phyloP scores from a whole-genome alignment of 1,284 basidiomycete genomes.

The Marasmius tenuissimus region DNA sequence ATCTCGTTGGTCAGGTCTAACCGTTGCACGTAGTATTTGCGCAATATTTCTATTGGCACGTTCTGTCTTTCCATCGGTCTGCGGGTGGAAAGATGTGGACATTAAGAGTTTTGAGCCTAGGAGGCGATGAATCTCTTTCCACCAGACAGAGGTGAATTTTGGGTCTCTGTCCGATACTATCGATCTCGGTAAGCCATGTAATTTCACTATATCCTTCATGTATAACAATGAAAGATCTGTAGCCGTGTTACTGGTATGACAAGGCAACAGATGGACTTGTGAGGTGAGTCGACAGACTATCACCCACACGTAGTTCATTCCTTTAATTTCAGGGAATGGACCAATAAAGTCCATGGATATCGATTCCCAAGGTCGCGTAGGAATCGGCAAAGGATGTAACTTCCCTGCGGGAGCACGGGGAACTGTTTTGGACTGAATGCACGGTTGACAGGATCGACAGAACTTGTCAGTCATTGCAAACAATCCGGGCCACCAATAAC shows the following conservation, averaged over 20 bases:
- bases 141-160: constrained; percentile 27
- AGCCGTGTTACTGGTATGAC: constrained; percentile 13
- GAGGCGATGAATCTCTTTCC: constrained; percentile 24
- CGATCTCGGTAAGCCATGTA: constrained; percentile 21
- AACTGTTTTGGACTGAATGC: constrained; percentile 13
- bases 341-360: constrained; percentile 29
- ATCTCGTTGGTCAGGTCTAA: constrained; percentile 30
- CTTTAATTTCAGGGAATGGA: constrained; percentile 21
- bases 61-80: constrained; percentile 18
- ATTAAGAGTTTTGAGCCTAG: constrained; percentile 18
- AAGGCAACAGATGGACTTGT: constrained; percentile 20
- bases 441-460: constrained; percentile 18
- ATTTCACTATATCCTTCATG: constrained; percentile 20
- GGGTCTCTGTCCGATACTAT: constrained; percentile 26
- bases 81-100: not conserved
- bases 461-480: constrained; percentile 16
- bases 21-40: constrained; percentile 25
- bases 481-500: constrained; percentile 34
- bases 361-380: constrained; percentile 21
- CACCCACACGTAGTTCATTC: constrained; percentile 10
- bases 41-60: constrained; percentile 21
- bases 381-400: constrained; percentile 10
- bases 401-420: constrained; percentile 13
- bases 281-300: constrained; percentile 19
- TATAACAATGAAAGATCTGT: constrained; percentile 2